Conservation (phyloP, 176 grass and related monocot genomes). For the Lolium rigidum region DNA sequence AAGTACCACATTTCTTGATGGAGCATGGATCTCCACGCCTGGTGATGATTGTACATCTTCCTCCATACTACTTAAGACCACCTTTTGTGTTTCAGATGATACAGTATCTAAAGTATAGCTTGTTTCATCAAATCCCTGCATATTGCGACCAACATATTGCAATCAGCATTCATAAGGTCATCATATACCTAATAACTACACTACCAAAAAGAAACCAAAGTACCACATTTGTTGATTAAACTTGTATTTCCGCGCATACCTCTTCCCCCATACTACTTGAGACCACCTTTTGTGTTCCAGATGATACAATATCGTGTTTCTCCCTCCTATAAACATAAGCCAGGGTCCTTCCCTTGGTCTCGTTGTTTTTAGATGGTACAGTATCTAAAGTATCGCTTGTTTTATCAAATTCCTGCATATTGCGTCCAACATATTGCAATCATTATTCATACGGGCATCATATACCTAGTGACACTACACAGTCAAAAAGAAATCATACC, state of each 20-base stretch:
- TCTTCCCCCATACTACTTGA: constrained; percentile 25
- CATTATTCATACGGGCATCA: constrained; percentile 14
- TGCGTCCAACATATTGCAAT: background rate
- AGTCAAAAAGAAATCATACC: constrained; percentile 18
- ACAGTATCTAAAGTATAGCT: background rate
- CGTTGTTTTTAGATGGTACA: too few relatives aligned
- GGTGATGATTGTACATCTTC: constrained; percentile 41
- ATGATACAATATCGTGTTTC: background rate
- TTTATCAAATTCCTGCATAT: constrained; percentile 33
- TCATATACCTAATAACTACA: background rate
- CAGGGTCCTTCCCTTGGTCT: too few relatives aligned
- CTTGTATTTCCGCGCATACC: constrained; percentile 38
- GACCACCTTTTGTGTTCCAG: background rate
- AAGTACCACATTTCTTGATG: constrained; percentile 25
- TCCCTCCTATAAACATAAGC: too few relatives aligned
- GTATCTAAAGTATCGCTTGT: background rate
- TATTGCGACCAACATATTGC: background rate
- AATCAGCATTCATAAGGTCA: constrained; percentile 13
- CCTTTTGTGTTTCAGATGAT: background rate
- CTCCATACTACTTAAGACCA: background rate
- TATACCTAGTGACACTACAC: background rate
- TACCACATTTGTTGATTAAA: background rate
- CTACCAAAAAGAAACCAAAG: constrained; percentile 13
- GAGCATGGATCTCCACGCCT: constrained; percentile 15
- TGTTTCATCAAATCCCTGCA: constrained; percentile 24